Conservation (phyloP, 2,329 filamentous ascomycete genomes). For the Bipolaris gigantea region DNA sequence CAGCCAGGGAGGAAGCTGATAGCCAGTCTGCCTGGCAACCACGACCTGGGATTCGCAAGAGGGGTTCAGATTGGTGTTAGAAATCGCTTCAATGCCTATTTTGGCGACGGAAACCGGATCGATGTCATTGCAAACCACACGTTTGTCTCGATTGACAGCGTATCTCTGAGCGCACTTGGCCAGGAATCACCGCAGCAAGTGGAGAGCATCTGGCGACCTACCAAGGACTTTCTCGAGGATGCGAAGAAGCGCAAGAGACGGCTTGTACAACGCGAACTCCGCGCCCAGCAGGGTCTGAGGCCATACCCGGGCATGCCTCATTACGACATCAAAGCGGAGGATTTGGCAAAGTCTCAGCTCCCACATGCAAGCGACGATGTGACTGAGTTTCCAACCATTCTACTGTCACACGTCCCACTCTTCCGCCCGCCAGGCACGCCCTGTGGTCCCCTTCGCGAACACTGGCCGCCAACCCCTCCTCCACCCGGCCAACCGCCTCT, state of each 20-base stretch:
- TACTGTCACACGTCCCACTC: slow-evolving; percentile 88
- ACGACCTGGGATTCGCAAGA: slow-evolving; percentile 88
- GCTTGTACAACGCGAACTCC: slow-evolving; percentile 69
- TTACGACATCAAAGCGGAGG: slow-evolving; percentile 59
- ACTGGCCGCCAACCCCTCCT: slow-evolving; percentile 70
- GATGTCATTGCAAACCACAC: slow-evolving; percentile 94
- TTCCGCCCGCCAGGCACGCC: slow-evolving; percentile 81
- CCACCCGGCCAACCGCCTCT: slow-evolving; percentile 61
- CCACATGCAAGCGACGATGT: slow-evolving; percentile 47
- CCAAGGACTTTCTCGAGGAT: slow-evolving; percentile 72
- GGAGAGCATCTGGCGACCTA: slow-evolving; percentile 71
- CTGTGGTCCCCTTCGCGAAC: slow-evolving; percentile 84
- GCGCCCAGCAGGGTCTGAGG: slow-evolving; percentile 62
- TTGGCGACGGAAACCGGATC: slow-evolving; percentile 87
- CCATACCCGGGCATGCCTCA: slow-evolving; percentile 62
- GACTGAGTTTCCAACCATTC: slow-evolving; percentile 78
- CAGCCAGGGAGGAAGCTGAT: slow-evolving; percentile 76
- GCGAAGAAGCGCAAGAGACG: slow-evolving; percentile 67
- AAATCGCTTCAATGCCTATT: slow-evolving; percentile 81
- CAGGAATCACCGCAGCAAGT: slow-evolving; percentile 55
- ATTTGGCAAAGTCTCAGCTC: slow-evolving; percentile 38
- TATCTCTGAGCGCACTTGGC: slow-evolving; percentile 79
- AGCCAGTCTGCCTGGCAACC: slow-evolving; percentile 86
- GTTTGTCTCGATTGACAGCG: slow-evolving; percentile 86
- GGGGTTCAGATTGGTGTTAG: slow-evolving; percentile 80